Conservation (phyloP, 202 grass and related monocot species). For the Eragrostis tef region DNA sequence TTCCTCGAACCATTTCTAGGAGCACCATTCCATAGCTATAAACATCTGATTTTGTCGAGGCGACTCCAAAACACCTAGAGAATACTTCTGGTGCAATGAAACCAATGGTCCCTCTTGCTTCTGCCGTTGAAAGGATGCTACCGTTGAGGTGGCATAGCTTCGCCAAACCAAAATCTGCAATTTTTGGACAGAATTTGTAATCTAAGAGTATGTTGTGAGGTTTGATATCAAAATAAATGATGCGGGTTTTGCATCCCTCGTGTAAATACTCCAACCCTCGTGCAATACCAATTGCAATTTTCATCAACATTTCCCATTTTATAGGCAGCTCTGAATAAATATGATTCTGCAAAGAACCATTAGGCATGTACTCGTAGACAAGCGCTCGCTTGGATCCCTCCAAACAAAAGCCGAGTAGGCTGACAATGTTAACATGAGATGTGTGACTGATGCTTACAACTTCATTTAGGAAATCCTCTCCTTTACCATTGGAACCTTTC, state of each 20-base stretch:
- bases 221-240: slow-evolving; percentile 80
- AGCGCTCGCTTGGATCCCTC: slow-evolving; percentile 50
- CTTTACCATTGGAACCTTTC: slow-evolving; percentile 40
- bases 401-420: slow-evolving; percentile 60
- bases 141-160: slow-evolving; percentile 58
- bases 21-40: slow-evolving; percentile 78
- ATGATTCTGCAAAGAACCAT: slow-evolving; percentile 63
- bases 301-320: slow-evolving; percentile 51
- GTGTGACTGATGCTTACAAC: slow-evolving; percentile 62
- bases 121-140: slow-evolving; percentile 48
- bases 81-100: slow-evolving; percentile 71
- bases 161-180: slow-evolving; percentile 67
- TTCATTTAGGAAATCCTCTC: slow-evolving; percentile 73
- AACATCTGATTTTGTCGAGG: slow-evolving; percentile 67
- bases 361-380: slow-evolving; percentile 67
- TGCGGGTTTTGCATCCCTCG: slow-evolving; percentile 53
- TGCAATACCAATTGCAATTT: slow-evolving; percentile 55
- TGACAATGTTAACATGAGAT: slow-evolving; percentile 73
- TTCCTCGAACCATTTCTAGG: slow-evolving; percentile 58
- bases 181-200: slow-evolving; percentile 50
- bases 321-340: slow-evolving; percentile 48
- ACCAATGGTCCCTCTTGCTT: slow-evolving; percentile 58
- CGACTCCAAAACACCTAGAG: slow-evolving; percentile 47
- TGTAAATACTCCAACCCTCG: slow-evolving; percentile 63
- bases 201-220: slow-evolving; percentile 68